Base-by-base conservation (phyloP, 306 rosid genomes). In the Hippophae tibetana region DNA sequence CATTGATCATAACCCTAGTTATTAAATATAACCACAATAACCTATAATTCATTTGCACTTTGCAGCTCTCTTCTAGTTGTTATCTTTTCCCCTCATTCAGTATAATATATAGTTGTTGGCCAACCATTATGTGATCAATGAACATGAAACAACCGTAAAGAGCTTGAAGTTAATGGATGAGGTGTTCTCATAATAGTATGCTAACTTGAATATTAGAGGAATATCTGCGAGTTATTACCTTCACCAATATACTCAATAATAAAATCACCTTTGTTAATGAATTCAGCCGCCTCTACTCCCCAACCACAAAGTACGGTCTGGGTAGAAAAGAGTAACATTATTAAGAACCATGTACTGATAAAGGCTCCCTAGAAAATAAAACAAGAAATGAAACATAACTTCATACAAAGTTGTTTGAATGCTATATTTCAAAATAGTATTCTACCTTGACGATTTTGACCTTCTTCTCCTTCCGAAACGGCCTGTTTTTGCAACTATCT, bases 261-360 rank as follows among this genome's bases (percentile, higher is more conserved):
- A 65, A 87, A 87, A 52, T 74, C 84, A 7, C 86, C 98, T 74
- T 85, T 81, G 58, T 74, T 65, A 26, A 90, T 70, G 25, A 69
- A 42, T 77, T 90, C 98, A 11, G 83, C 79, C 0, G 98, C 90
- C 80, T 77, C 96, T 50, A 84, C 98, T 76, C 98, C 98, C 98
- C 98, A 90, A 63, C 98, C 98, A 76, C 98, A 90, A 57, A 72
- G 80, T 72, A 74, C 81, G 13, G 97, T 90, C 98, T 90, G 89
- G 56, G 67, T 65, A 69, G 62, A 54, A 60, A 14, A 43, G 47
- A 9, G 11, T 26, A 60, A 11, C n/a, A 47, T 13, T 45, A 8
- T 13, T 51, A n/a, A 49, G 27, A 56, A 64, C 13, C 60, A 57
- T 54, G 45, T 43, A 61, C 50, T 46, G 14, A 44, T 64, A 45